phyloP scores from a whole-genome alignment of 2,329 filamentous ascomycete species.

The Pestalotiopsis fici region DNA sequence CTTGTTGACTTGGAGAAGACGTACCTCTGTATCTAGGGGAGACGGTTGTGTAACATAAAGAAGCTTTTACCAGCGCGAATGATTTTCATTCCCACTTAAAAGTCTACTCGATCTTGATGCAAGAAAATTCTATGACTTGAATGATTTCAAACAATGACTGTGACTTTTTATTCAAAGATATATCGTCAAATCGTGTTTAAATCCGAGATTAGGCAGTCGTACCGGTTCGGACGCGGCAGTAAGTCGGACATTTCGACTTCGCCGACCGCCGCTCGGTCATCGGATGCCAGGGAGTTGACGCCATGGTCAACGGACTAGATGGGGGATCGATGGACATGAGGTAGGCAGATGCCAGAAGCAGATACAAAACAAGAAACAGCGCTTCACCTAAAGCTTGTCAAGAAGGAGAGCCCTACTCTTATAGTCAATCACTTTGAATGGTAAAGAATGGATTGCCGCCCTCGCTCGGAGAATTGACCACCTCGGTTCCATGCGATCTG shows the following conservation, averaged over 20 bases:
- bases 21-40: too few relatives aligned
- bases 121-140: neutral
- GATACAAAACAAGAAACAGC: neutral
- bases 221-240: neutral
- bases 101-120: too few relatives aligned
- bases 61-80: too few relatives aligned
- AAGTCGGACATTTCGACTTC: neutral
- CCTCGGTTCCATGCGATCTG: neutral
- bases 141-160: neutral
- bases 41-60: too few relatives aligned
- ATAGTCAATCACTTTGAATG: neutral
- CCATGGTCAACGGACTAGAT: neutral
- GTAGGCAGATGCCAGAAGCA: neutral
- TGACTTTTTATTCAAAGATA: neutral
- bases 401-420: neutral
- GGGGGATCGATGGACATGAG: neutral
- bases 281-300: neutral
- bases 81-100: too few relatives aligned
- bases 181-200: neutral
- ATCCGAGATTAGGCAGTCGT: neutral
- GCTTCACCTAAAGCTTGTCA: neutral
- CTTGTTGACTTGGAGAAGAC: neutral
- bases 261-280: neutral
- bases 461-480: neutral
- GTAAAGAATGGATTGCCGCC: neutral